Percentiles rank a stretch among this genome's conserved stretches.
Evolutionary conservation across 495 filamentous ascomycete genomes (phyloP).

Genomic region (Penicillium cinerascens): DNA sequence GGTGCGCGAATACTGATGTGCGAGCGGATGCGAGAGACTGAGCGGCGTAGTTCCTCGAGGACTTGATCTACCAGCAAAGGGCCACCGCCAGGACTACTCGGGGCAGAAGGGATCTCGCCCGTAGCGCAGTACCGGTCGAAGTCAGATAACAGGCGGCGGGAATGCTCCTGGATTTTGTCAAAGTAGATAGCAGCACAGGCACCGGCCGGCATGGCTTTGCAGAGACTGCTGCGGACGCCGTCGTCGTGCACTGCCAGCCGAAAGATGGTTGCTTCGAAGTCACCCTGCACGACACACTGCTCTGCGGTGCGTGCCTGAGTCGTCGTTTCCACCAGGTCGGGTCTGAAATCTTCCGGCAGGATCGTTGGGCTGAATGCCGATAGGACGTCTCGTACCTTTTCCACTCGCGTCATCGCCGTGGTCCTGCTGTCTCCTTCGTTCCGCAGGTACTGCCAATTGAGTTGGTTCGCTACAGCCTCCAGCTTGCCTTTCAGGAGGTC

Average conservation of each 20-base stretch:
- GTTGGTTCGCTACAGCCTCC: slow-evolving; percentile 32
- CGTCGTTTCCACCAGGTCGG: slow-evolving; percentile 32
- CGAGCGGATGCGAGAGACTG: slow-evolving; percentile 33
- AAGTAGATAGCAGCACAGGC: slow-evolving; percentile 49
- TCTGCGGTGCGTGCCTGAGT: slow-evolving; percentile 30
- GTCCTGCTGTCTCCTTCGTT: slow-evolving; percentile 20
- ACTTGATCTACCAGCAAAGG: slow-evolving; percentile 32
- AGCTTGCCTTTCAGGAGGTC: slow-evolving; percentile 38
- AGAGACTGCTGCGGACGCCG: slow-evolving; percentile 42
- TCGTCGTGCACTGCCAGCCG: slow-evolving; percentile 48
- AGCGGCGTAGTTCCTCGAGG: slow-evolving; percentile 29
- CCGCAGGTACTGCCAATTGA: slow-evolving; percentile 38
- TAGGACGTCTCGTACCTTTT: slow-evolving; percentile 47
- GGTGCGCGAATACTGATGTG: slow-evolving; percentile 37
- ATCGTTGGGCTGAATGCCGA: slow-evolving; percentile 43
- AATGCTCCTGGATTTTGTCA: slow-evolving; percentile 40
- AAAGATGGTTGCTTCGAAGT: slow-evolving; percentile 51
- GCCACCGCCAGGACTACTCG: slow-evolving; percentile 12
- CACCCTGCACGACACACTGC: slow-evolving; percentile 46
- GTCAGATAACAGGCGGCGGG: slow-evolving; percentile 32
- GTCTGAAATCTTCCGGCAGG: slow-evolving; percentile 46
- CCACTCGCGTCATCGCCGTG: slow-evolving; percentile 34
- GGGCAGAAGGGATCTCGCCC: slow-evolving; percentile 23
- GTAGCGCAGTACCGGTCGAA: slow-evolving; percentile 44
- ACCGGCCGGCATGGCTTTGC: slow-evolving; percentile 44